These are phyloP conservation scores for Malus hybrid DNA, from an alignment of 331 rosid genomes.

Conservation along the genomic window DNA sequence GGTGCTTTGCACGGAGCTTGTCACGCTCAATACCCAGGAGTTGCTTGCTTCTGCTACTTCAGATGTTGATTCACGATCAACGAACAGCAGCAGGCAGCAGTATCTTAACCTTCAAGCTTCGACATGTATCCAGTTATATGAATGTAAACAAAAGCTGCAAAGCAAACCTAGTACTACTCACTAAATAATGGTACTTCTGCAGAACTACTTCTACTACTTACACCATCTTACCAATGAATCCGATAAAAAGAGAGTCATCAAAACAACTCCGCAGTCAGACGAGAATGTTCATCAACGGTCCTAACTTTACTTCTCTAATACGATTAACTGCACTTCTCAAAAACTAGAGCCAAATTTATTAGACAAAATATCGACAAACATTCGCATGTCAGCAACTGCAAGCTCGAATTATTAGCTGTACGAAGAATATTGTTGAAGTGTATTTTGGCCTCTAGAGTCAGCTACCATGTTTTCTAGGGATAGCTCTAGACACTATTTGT, in stretches of 20 bases:
- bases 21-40: slow-evolving; percentile 23
- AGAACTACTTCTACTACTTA: no score
- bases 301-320: no score
- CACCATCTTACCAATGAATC: no score
- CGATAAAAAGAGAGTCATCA: no score
- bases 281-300: no score
- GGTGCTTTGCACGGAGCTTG: slow-evolving; percentile 21
- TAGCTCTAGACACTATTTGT: no score
- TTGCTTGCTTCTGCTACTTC: slow-evolving; percentile 36
- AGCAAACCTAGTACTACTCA: not conserved
- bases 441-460: no score
- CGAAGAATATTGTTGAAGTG: not conserved
- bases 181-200: not conserved
- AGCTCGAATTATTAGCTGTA: not conserved
- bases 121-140: not conserved
- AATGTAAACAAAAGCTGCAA: not conserved
- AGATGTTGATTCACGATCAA: slow-evolving; percentile 12
- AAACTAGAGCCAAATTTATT: no score
- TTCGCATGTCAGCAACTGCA: not conserved
- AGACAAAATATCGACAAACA: not conserved
- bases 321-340: no score
- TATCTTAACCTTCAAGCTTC: not conserved
- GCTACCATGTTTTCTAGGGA: no score
- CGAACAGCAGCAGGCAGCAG: not conserved
- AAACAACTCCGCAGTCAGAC: no score